Percentiles rank a stretch among this genome's conserved stretches.
Conservation (phyloP, 106 monocot species). For the Agapanthus africanus region DNA sequence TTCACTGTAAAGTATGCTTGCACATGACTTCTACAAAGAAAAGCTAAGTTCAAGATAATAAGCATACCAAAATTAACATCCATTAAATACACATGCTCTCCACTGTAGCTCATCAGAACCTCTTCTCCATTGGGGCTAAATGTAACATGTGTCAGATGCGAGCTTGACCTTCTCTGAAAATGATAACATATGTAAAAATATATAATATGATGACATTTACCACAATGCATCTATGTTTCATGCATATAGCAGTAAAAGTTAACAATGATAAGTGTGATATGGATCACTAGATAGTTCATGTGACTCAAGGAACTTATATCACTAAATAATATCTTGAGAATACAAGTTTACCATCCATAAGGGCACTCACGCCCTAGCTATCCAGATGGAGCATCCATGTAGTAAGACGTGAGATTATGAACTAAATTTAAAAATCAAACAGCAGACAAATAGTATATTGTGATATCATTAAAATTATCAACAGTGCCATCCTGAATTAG, state of each 20-base stretch:
- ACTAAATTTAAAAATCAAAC: neutral
- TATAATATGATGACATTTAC: too few species aligned
- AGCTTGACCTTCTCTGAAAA: conserved; percentile 59
- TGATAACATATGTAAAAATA: neutral
- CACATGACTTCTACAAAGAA: too few species aligned
- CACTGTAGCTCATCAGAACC: conserved; percentile 91
- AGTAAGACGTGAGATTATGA: neutral
- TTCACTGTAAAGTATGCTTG: too few species aligned
- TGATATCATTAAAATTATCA: neutral
- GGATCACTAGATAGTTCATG: neutral
- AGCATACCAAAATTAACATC: conserved; percentile 58
- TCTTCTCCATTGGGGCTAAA: conserved; percentile 96
- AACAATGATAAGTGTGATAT: neutral
- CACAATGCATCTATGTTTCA: too few species aligned
- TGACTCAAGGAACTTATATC: neutral
- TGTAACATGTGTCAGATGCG: conserved; percentile 94
- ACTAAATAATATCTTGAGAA: neutral
- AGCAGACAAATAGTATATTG: neutral
- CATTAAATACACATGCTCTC: conserved; percentile 95
- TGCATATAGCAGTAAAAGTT: too few species aligned
- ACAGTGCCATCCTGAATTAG: neutral
- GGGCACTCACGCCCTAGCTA: neutral
- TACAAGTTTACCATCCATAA: neutral
- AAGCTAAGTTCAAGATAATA: conserved; percentile 1
- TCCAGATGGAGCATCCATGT: neutral